A percentile compares a stretch with the other conserved stretches of the same genome.
These are phyloP conservation scores for Lachancea cidri DNA, from an alignment of 805 yeast species.

Conservation along the genomic window DNA sequence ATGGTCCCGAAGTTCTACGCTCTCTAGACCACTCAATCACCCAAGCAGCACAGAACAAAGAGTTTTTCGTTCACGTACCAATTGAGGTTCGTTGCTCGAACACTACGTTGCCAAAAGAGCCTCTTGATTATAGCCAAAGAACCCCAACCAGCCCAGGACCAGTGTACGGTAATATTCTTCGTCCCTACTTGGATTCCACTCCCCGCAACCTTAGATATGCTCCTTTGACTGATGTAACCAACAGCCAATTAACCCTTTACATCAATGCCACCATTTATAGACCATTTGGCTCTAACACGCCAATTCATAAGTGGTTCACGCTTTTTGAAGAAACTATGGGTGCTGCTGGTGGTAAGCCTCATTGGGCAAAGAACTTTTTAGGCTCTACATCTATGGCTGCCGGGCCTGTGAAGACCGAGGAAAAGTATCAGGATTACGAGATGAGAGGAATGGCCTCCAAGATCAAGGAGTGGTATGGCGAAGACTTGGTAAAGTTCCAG, in stretches of 20 bases:
- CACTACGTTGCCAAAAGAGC: slow-evolving; percentile 46
- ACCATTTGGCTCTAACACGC: slow-evolving; percentile 77
- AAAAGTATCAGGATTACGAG: slow-evolving; percentile 50
- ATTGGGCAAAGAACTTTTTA: slow-evolving; percentile 95
- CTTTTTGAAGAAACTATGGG: slow-evolving; percentile 75
- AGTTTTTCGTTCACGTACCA: slow-evolving; percentile 89
- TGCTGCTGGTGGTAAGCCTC: slow-evolving; percentile 88
- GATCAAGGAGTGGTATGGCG: slow-evolving; percentile 76
- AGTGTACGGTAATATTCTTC: slow-evolving; percentile 72
- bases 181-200: slow-evolving; percentile 79
- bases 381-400: slow-evolving; percentile 44
- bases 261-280: slow-evolving; percentile 93
- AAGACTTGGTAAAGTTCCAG: slow-evolving; percentile 57
- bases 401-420: slow-evolving; percentile 32
- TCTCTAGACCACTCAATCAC: slow-evolving; percentile 58
- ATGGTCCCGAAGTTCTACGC: slow-evolving; percentile 67
- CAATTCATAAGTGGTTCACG: slow-evolving; percentile 74
- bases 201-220: slow-evolving; percentile 55
- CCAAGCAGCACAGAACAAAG: slow-evolving; percentile 52
- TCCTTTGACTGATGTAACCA: slow-evolving; percentile 43
- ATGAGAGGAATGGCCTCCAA: slow-evolving; percentile 75
- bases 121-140: slow-evolving; percentile 48
- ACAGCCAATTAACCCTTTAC: slow-evolving; percentile 76
- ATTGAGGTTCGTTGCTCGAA: slow-evolving; percentile 92
- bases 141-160: slow-evolving; percentile 63